phyloP scores from a whole-genome alignment of 495 filamentous ascomycete species.

The Bathelium albidoporum region DNA sequence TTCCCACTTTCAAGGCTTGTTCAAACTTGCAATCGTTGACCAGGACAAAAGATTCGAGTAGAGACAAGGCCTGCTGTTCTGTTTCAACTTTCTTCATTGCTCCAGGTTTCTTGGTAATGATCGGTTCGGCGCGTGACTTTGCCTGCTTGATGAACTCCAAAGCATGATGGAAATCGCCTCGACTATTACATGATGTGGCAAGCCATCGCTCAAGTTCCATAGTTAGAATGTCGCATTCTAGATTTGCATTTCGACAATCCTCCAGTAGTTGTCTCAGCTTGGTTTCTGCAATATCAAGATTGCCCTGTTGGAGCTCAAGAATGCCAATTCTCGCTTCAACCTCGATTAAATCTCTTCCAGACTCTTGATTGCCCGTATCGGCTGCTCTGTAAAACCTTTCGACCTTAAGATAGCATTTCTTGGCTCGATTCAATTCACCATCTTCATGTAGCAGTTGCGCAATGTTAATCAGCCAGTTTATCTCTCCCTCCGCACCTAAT shows the following conservation, averaged over 20 bases:
- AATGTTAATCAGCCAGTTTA: background rate
- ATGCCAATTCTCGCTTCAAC: background rate
- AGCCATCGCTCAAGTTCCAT: background rate
- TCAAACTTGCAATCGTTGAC: background rate
- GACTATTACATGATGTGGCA: background rate
- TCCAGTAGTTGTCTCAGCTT: background rate
- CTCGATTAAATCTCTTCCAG: background rate
- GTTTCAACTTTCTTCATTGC: background rate
- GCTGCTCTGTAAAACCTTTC: background rate
- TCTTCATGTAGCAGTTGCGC: background rate
- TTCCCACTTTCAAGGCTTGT: background rate
- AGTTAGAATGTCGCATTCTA: background rate
- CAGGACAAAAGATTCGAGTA: background rate
- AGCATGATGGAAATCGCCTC: background rate
- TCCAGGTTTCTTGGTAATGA: background rate
- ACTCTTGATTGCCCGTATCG: background rate
- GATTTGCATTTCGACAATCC: background rate
- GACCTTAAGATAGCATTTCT: background rate
- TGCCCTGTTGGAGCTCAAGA: background rate
- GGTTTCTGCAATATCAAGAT: background rate
- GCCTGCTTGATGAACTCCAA: background rate
- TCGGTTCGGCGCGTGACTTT: background rate
- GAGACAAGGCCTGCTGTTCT: background rate
- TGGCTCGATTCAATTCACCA: background rate
- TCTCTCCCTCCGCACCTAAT: background rate